phyloP scores from a whole-genome alignment of 2,329 filamentous ascomycete genomes.

The Thielaviopsis musarum region DNA sequence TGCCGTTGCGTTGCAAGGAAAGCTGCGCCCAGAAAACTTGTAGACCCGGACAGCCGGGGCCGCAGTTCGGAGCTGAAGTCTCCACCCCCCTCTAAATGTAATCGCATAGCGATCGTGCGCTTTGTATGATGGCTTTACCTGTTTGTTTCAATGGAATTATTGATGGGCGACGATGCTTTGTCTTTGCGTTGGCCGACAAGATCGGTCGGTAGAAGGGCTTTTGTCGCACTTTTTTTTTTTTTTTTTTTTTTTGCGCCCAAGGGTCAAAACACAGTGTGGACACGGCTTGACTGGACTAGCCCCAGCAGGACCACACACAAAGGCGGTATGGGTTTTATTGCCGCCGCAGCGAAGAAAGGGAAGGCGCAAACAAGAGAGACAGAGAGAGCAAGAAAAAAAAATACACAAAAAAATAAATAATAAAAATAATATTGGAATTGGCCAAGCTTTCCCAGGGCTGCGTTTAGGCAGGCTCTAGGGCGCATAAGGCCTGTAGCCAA shows the following conservation, averaged over 20 bases:
- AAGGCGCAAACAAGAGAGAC: background rate
- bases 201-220: background rate
- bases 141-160: too few species aligned
- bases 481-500: background rate
- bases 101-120: too few species aligned
- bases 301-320: slow-evolving; percentile 10
- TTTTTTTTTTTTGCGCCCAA: slow-evolving; percentile 12
- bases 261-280: slow-evolving; percentile 10
- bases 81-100: background rate
- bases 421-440: background rate
- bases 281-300: slow-evolving; percentile 7
- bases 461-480: background rate
- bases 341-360: background rate
- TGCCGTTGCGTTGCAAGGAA: background rate
- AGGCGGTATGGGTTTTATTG: background rate
- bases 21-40: background rate
- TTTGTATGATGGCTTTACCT: too few species aligned
- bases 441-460: background rate
- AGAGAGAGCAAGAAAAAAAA: background rate
- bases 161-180: background rate
- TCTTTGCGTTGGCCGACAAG: background rate
- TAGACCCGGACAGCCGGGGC: background rate
- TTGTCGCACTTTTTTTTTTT: slow-evolving; percentile 12
- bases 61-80: background rate
- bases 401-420: too few species aligned